Evolutionary conservation across 306 rosid genomes (phyloP).

Genomic region (Dalbergia cochinchinensis): DNA sequence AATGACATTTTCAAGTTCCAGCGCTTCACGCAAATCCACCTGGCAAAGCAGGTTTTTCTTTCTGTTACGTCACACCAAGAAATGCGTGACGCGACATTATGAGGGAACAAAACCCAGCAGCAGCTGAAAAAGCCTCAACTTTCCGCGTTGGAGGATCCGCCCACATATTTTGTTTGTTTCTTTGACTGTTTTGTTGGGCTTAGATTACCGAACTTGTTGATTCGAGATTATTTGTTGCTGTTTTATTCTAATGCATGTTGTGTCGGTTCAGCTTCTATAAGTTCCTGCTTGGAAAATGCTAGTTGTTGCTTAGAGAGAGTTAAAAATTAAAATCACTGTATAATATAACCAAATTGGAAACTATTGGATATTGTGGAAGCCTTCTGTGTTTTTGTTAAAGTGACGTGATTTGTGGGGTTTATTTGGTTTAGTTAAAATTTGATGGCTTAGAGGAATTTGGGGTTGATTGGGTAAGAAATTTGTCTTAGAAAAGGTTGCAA

Average conservation of each 20-base stretch:
- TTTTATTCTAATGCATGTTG: conserved; percentile 4
- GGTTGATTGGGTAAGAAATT: too few species aligned
- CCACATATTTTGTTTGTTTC: conserved; percentile 27
- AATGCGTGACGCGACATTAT: too few species aligned
- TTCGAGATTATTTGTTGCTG: not conserved
- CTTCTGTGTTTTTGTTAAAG: too few species aligned
- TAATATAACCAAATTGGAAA: conserved; percentile 4
- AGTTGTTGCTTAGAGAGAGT: conserved; percentile 6
- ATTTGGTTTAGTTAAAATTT: too few species aligned
- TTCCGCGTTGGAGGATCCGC: conserved; percentile 28
- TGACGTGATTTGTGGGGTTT: too few species aligned
- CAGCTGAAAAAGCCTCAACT: too few species aligned
- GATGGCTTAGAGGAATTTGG: too few species aligned
- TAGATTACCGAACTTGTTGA: conserved; percentile 35
- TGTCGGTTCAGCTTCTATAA: not conserved
- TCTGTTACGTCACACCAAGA: too few species aligned
- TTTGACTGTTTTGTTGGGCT: not conserved
- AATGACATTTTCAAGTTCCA: conserved; percentile 16
- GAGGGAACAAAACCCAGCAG: too few species aligned
- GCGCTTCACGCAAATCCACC: conserved; percentile 24
- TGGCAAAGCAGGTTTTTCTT: not conserved
- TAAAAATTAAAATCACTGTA: not conserved
- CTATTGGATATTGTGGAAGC: conserved; percentile 27
- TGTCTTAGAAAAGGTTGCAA: too few species aligned
- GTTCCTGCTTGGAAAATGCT: conserved; percentile 2